phyloP scores from a whole-genome alignment of 2,329 filamentous ascomycete genomes.

The Dactylellina parvicollis region DNA sequence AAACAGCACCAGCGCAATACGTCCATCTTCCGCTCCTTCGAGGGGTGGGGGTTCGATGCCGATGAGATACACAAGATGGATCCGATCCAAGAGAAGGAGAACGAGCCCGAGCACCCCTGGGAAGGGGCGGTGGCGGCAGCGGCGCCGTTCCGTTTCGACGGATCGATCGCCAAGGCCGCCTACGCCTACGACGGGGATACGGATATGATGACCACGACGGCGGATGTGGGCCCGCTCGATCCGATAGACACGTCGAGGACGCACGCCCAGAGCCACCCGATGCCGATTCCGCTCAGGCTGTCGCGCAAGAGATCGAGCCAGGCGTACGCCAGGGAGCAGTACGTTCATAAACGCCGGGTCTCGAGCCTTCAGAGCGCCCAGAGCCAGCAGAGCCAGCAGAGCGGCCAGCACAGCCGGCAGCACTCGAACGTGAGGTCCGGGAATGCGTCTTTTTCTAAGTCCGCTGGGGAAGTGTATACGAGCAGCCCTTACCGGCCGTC shows the following conservation, averaged over 20 bases:
- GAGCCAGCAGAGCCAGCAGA: slow-evolving; percentile 12
- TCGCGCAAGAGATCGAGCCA: slow-evolving; percentile 26
- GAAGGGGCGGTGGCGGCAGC: background rate
- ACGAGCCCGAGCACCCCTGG: background rate
- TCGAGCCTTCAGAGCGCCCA: slow-evolving; percentile 33
- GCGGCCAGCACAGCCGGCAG: slow-evolving; percentile 15
- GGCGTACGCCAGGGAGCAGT: slow-evolving; percentile 1
- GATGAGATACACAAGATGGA: slow-evolving; percentile 41
- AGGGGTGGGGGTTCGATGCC: slow-evolving; percentile 42
- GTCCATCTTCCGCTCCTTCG: slow-evolving; percentile 34
- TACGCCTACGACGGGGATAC: slow-evolving; percentile 1
- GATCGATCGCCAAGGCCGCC: slow-evolving; percentile 20
- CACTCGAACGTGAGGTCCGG: slow-evolving; percentile 1
- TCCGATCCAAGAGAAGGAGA: slow-evolving; percentile 26
- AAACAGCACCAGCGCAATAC: slow-evolving; percentile 16
- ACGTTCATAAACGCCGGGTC: slow-evolving; percentile 1
- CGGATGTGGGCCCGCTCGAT: slow-evolving; percentile 34
- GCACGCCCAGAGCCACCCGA: slow-evolving; percentile 5
- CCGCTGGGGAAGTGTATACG: slow-evolving; percentile 2
- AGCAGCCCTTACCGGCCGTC: slow-evolving; percentile 40
- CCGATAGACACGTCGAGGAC: slow-evolving; percentile 28
- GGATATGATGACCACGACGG: slow-evolving; percentile 5
- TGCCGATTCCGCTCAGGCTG: slow-evolving; percentile 23
- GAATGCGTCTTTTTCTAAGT: slow-evolving; percentile 16
- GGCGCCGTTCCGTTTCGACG: slow-evolving; percentile 13